Percentiles rank a stretch among this genome's conserved stretches.
Conservation (phyloP, 768 basidiomycete genomes). For the Suillus clintonianus region DNA sequence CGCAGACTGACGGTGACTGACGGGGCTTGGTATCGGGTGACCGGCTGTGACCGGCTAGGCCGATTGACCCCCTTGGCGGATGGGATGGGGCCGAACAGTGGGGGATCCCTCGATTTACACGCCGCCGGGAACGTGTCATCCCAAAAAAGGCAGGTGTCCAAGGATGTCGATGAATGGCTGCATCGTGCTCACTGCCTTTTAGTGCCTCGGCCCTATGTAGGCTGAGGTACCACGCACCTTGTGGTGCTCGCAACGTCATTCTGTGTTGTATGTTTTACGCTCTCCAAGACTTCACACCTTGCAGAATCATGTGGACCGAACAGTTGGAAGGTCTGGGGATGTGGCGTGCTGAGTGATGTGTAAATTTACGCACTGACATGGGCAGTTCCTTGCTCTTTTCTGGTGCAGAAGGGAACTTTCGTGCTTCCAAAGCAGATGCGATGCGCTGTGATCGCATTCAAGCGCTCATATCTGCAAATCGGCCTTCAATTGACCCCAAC, state of each 20-base stretch:
- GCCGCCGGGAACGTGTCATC: background rate
- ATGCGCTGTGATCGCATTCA: background rate
- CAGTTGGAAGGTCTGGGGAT: background rate
- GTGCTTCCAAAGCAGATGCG: background rate
- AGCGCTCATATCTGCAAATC: slow-evolving; percentile 4
- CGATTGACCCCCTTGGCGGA: background rate
- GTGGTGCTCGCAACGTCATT: background rate
- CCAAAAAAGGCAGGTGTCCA: background rate
- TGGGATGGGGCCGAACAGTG: background rate
- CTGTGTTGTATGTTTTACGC: background rate
- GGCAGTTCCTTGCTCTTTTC: background rate
- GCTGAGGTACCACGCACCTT: background rate
- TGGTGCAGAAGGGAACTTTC: background rate
- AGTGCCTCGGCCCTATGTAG: background rate
- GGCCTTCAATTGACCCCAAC: background rate
- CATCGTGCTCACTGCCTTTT: background rate
- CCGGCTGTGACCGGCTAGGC: too few species aligned
- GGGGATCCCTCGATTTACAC: background rate
- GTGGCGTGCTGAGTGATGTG: background rate
- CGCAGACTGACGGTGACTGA: background rate
- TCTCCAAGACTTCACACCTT: background rate
- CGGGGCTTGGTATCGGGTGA: background rate
- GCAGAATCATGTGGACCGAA: background rate
- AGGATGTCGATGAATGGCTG: too few species aligned
- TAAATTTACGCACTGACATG: background rate